Base-by-base conservation (phyloP, 176 grass and related monocot species). In the Chloris gayana region DNA sequence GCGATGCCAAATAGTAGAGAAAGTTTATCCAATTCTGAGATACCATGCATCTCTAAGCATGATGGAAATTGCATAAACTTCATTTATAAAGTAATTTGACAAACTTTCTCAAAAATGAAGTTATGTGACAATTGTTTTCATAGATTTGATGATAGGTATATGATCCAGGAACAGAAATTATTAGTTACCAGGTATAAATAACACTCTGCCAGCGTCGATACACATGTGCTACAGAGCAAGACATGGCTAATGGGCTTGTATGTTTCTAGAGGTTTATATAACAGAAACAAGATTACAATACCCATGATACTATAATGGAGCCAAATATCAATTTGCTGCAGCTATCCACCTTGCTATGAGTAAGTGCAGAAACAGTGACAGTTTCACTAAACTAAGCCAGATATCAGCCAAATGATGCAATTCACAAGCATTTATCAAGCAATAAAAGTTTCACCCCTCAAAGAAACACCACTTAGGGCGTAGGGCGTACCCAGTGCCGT, bases 91-190 rank as follows among this genome's bases (percentile, higher is more conserved):
- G 56, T 9, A 44, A 54, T 34, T 14, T 44, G 26, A 51, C 39
- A 67, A 51, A 30, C 49, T 71, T n/a, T n/a, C n/a, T n/a, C n/a
- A n/a, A n/a, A n/a, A n/a, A n/a, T n/a, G n/a, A n/a, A n/a, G n/a
- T n/a, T n/a, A n/a, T n/a, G n/a, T n/a, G n/a, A n/a, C n/a, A n/a
- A n/a, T n/a, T 56, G 27, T 75, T n/a, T 29, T 76, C 54, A 7
- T 54, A 54, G 19, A 51, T 51, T 47, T 37, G 64, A 59, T 37
- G 64, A 56, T 9, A 49, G 42, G 82, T 29, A 73, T 51, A 49
- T 18, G 59, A 67, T 49, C 67, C 79, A 34, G 13, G 59, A 80
- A 80, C 19, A 67, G 9, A 83, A 39, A 17, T 14, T 19, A 59
- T 60, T 41, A 42, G 37, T 80, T 69, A 69, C 12, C 47, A 7